Evolutionary conservation across 352 stramenopile species (phyloP).

Genomic region (Peronospora belbahrii): DNA sequence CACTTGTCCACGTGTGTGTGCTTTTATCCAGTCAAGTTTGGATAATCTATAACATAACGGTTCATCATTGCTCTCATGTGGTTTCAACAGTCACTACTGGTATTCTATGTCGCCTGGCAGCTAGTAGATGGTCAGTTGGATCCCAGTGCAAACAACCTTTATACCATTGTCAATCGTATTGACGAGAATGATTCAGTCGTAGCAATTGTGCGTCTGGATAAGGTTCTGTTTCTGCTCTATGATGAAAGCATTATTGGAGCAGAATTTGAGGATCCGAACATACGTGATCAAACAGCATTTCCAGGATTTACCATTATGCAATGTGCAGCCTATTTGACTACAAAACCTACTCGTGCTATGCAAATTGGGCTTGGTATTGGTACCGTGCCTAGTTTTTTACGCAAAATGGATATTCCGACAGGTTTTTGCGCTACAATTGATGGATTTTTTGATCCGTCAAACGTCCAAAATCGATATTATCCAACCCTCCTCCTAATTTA

Average conservation of each 20-base stretch:
- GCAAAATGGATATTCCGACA: constrained; percentile 47
- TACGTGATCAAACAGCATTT: constrained; percentile 58
- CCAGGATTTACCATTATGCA: constrained; percentile 82
- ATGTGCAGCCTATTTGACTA: constrained; percentile 44
- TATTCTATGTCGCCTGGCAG: too few relatives aligned
- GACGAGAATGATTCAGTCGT: constrained; percentile 48
- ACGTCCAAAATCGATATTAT: background rate
- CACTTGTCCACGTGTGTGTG: too few relatives aligned
- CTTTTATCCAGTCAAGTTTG: too few relatives aligned
- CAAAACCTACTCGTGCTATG: constrained; percentile 32
- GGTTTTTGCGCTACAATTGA: too few relatives aligned
- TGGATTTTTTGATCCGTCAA: too few relatives aligned
- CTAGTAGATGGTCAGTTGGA: too few relatives aligned
- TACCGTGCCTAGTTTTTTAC: constrained; percentile 59
- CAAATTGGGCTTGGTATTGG: constrained; percentile 73
- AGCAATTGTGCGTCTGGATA: constrained; percentile 44
- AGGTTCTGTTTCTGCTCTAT: constrained; percentile 56
- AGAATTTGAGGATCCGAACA: constrained; percentile 58
- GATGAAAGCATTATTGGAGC: constrained; percentile 72
- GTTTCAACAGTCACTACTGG: too few relatives aligned
- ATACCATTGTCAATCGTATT: constrained; percentile 21
- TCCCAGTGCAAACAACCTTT: too few relatives aligned
- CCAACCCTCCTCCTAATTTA: background rate
- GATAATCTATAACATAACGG: too few relatives aligned
- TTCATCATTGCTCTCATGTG: too few relatives aligned